phyloP scores from a whole-genome alignment of 2,329 filamentous ascomycete genomes.

The Colletotrichum sp. region DNA sequence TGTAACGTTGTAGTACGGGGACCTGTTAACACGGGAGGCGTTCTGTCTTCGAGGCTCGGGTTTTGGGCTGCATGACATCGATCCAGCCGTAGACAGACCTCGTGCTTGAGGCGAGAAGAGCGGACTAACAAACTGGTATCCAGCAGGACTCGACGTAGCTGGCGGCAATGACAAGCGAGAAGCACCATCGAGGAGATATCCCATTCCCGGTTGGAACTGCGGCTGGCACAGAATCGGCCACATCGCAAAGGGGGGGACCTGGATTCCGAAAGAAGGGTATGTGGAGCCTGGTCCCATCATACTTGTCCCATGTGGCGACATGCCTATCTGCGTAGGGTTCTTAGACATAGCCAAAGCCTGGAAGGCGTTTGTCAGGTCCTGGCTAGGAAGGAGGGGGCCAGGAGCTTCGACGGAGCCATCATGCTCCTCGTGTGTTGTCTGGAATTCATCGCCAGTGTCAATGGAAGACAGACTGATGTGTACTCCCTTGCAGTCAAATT shows the following conservation, averaged over 20 bases:
- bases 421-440: neutral
- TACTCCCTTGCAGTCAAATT: neutral
- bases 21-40: slow-evolving; percentile 49
- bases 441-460: neutral
- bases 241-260: slow-evolving; percentile 31
- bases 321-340: neutral
- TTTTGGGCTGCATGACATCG: slow-evolving; percentile 32
- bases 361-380: slow-evolving; percentile 7
- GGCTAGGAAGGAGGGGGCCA: neutral
- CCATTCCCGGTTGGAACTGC: slow-evolving; percentile 29
- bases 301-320: neutral
- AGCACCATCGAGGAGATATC: slow-evolving; percentile 31
- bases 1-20: slow-evolving; percentile 50
- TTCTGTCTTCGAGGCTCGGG: slow-evolving; percentile 53
- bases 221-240: slow-evolving; percentile 39
- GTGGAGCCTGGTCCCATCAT: neutral
- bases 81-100: neutral
- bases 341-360: slow-evolving; percentile 10
- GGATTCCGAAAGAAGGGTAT: slow-evolving; percentile 19
- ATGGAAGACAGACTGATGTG: slow-evolving; percentile 7
- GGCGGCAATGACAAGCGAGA: neutral
- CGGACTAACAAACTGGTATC: slow-evolving; percentile 24
- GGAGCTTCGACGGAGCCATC: neutral
- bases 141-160: neutral
- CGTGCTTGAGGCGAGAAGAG: slow-evolving; percentile 23